phyloP scores from a whole-genome alignment of 148 eudicot species.

The Silene uniflora region DNA sequence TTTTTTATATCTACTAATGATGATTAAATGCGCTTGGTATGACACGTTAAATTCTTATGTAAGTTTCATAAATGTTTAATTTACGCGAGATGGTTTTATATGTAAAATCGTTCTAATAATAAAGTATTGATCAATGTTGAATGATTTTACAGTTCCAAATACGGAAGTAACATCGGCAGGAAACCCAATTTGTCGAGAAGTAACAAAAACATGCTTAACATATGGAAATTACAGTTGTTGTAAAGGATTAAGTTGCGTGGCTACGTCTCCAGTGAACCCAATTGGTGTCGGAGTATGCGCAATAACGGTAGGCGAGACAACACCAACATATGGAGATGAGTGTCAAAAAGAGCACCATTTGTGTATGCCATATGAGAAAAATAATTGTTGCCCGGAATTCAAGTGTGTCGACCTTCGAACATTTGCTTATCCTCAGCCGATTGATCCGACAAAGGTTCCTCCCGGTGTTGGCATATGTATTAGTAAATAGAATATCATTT shows the following conservation, averaged over 20 bases:
- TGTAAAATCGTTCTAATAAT: no score
- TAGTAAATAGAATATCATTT: no score
- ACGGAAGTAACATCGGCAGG: not conserved
- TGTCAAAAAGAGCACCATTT: not conserved
- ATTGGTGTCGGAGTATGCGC: not conserved
- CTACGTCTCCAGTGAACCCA: not conserved
- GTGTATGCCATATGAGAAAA: not conserved
- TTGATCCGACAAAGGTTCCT: not conserved
- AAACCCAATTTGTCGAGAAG: not conserved
- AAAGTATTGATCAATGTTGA: no score
- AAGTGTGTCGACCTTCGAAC: not conserved
- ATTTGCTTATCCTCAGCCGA: not conserved
- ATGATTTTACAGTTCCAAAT: not conserved
- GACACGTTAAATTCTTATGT: no score
- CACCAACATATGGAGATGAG: not conserved
- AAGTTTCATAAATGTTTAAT: no score
- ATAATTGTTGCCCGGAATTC: not conserved
- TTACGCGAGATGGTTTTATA: no score
- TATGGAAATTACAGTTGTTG: slow-evolving; percentile 13
- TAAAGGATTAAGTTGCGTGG: slow-evolving; percentile 1
- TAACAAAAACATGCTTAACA: not conserved
- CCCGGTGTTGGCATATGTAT: slow-evolving; percentile 2
- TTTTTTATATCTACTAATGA: no score
- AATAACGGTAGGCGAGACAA: no score
- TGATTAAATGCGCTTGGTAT: no score